Percentiles rank a stretch among this genome's conserved stretches.
Evolutionary conservation across 208 protist species (phyloP).

Genomic region (Crithidia mellificae): DNA sequence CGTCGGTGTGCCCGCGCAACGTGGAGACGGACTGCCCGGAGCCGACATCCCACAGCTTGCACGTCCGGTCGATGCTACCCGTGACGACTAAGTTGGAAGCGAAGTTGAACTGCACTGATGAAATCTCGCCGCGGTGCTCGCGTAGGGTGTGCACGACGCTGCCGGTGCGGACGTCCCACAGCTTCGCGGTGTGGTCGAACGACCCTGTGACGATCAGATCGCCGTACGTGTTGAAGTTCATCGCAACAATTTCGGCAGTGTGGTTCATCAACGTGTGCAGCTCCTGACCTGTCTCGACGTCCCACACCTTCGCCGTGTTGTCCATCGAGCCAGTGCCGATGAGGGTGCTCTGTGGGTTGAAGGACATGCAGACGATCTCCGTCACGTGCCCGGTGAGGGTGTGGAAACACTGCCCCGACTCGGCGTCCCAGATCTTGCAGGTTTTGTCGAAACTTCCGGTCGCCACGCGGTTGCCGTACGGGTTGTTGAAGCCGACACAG

Average conservation of each 20-base stretch:
- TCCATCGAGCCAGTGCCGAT: conserved; percentile 96
- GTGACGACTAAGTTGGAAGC: conserved; percentile 89
- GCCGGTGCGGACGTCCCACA: conserved; percentile 94
- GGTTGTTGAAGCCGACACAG: conserved; percentile 96
- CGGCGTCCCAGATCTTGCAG: conserved; percentile 93
- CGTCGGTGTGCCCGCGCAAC: conserved; percentile 91
- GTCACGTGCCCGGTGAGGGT: conserved; percentile 92
- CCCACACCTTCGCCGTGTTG: conserved; percentile 93
- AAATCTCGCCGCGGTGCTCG: conserved; percentile 95
- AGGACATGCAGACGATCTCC: conserved; percentile 95
- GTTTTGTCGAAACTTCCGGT: conserved; percentile 98
- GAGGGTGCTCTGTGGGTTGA: conserved; percentile 91
- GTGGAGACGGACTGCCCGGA: conserved; percentile 88
- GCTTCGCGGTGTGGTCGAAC: conserved; percentile 93
- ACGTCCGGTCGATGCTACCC: conserved; percentile 94
- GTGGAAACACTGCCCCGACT: conserved; percentile 88
- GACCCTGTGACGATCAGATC: conserved; percentile 93
- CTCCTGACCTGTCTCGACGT: conserved; percentile 91
- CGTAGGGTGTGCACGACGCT: conserved; percentile 85
- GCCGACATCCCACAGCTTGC: conserved; percentile 95
- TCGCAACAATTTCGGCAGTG: conserved; percentile 93
- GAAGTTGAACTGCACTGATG: conserved; percentile 93
- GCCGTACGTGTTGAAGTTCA: conserved; percentile 91
- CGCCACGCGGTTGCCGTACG: conserved; percentile 93
- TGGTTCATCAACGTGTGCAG: conserved; percentile 91